Conservation (phyloP, 352 stramenopile species). For the Globisporangium parvum region DNA sequence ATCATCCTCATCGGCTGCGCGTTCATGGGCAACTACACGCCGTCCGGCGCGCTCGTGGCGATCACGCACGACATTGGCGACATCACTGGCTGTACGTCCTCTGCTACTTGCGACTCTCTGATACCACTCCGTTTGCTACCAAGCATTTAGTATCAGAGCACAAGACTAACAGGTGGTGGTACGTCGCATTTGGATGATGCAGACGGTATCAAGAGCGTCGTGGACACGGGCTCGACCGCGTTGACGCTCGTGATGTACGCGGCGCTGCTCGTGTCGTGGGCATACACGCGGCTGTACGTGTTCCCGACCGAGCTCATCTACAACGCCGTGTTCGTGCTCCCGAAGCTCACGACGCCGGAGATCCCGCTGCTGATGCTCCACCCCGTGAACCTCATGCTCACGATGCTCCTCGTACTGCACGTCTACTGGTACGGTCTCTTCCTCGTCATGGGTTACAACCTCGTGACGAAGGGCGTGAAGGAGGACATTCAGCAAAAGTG, state of each 20-base stretch:
- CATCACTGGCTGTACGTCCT: constrained; percentile 39
- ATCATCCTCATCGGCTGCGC: constrained; percentile 46
- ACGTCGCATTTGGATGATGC: too few relatives aligned
- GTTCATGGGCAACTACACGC: constrained; percentile 42
- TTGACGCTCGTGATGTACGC: constrained; percentile 31
- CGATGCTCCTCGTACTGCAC: constrained; percentile 33
- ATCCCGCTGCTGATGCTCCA: constrained; percentile 27
- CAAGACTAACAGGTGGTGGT: too few relatives aligned
- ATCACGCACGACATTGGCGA: constrained; percentile 53
- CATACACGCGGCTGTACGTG: constrained; percentile 30
- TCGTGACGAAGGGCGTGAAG: constrained; percentile 29
- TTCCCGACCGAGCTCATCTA: constrained; percentile 35
- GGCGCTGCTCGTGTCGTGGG: constrained; percentile 29
- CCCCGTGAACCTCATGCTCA: constrained; percentile 29
- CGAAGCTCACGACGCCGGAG: constrained; percentile 21
- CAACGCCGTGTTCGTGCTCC: constrained; percentile 20
- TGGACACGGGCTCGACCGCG: constrained; percentile 39
- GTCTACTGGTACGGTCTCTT: constrained; percentile 40
- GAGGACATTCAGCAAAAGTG: constrained; percentile 40
- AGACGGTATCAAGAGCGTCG: constrained; percentile 67
- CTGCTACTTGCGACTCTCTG: neutral
- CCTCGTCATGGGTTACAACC: constrained; percentile 41
- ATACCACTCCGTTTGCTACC: too few relatives aligned
- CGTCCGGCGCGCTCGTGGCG: constrained; percentile 34
- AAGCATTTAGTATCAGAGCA: neutral